Evolutionary conservation across 148 eudicot genomes (phyloP).

Genomic region (Heliamphora exappendiculata): DNA sequence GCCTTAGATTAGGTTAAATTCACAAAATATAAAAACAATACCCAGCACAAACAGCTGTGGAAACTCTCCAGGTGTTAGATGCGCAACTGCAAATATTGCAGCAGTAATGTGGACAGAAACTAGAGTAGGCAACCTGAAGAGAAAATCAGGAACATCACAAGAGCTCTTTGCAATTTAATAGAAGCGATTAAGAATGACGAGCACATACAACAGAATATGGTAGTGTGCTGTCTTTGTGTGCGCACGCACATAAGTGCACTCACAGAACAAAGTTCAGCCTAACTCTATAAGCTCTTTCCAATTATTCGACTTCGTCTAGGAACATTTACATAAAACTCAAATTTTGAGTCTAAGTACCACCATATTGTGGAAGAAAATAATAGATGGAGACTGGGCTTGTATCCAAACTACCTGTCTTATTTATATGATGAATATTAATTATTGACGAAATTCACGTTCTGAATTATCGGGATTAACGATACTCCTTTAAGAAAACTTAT

Average conservation of each 20-base stretch:
- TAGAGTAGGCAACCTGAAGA: conserved; percentile 87
- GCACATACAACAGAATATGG: not conserved
- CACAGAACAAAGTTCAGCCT: not conserved
- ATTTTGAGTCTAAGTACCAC: not conserved
- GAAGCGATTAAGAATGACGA: not conserved
- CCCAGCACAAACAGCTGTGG: conserved; percentile 94
- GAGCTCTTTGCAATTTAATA: not conserved
- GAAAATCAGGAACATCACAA: conserved; percentile 2
- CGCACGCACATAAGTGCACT: not conserved
- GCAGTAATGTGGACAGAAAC: conserved; percentile 71
- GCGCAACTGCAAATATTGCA: conserved; percentile 89
- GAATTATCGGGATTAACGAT: no score
- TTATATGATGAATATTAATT: no score
- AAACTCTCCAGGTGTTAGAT: conserved; percentile 88
- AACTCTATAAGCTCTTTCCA: not conserved
- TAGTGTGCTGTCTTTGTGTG: not conserved
- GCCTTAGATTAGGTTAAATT: not conserved
- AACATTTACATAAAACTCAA: not conserved
- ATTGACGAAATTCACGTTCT: no score
- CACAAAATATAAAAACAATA: conserved; percentile 21
- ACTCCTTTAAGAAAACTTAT: no score
- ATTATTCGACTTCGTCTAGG: not conserved
- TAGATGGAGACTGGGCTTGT: not conserved
- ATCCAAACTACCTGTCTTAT: not conserved
- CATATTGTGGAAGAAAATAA: conserved; percentile 1